Conservation (phyloP, 805 yeast species). For the Teunomyces atbi region DNA sequence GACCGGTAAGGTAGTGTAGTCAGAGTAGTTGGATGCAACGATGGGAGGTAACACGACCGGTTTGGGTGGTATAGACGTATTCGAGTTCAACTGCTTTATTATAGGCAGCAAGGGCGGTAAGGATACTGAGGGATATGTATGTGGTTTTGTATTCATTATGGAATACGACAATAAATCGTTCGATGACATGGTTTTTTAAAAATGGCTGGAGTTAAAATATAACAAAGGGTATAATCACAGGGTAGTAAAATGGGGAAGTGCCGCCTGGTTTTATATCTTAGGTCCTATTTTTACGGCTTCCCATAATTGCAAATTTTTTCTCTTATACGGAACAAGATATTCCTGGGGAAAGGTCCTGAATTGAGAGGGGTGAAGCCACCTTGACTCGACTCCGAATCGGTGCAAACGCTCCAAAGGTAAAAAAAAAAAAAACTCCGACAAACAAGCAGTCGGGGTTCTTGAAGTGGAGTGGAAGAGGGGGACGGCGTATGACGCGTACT, state of each 20-base stretch:
- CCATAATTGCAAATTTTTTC: slow-evolving; percentile 5
- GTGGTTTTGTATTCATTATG: slow-evolving; percentile 27
- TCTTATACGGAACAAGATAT: slow-evolving; percentile 3
- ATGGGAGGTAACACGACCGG: slow-evolving; percentile 9
- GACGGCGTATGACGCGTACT: not conserved
- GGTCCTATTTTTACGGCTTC: not conserved
- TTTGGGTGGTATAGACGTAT: not conserved
- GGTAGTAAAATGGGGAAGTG: not conserved
- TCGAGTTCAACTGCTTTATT: slow-evolving; percentile 5
- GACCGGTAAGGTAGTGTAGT: slow-evolving; percentile 8
- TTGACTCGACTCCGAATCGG: slow-evolving; percentile 4
- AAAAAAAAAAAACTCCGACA: slow-evolving; percentile 1
- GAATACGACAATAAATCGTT: slow-evolving; percentile 40
- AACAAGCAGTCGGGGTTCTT: not conserved
- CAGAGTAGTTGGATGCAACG: slow-evolving; percentile 1
- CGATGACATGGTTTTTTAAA: slow-evolving; percentile 18
- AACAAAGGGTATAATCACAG: not conserved
- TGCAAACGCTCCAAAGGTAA: not conserved
- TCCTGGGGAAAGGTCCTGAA: slow-evolving; percentile 4
- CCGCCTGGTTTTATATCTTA: slow-evolving; percentile 4
- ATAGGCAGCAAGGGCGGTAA: slow-evolving; percentile 11
- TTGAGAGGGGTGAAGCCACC: slow-evolving; percentile 2
- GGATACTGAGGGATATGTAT: slow-evolving; percentile 2
- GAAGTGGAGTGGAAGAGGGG: not conserved
- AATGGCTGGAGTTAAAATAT: not conserved